Evolutionary conservation across 805 yeast genomes (phyloP).

Genomic region (Metschnikowia reukaufii): DNA sequence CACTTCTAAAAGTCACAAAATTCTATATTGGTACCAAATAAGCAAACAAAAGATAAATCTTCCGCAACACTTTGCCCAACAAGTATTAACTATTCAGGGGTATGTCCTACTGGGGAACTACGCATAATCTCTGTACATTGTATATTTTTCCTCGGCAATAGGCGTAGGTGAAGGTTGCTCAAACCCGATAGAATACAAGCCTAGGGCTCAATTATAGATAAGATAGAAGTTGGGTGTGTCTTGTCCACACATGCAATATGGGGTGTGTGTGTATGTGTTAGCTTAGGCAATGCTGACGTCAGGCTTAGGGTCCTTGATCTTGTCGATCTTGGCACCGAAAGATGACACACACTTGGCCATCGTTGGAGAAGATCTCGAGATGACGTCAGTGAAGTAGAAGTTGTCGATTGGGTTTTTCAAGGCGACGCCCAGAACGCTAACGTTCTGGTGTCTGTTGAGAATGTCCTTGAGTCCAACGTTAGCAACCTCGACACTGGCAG

Average conservation of each 20-base stretch:
- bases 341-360: constrained; percentile 84
- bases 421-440: constrained; percentile 38
- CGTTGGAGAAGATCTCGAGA: constrained; percentile 83
- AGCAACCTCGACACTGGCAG: constrained; percentile 57
- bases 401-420: constrained; percentile 74
- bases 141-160: too few relatives aligned
- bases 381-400: constrained; percentile 86
- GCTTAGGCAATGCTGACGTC: constrained; percentile 30
- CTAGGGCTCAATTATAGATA: constrained; percentile 4
- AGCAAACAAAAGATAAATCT: too few relatives aligned
- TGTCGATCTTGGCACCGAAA: constrained; percentile 66
- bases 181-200: constrained; percentile 1
- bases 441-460: constrained; percentile 37
- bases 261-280: not conserved
- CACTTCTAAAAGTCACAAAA: too few relatives aligned
- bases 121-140: too few relatives aligned
- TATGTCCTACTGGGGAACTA: too few relatives aligned
- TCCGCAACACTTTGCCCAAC: too few relatives aligned
- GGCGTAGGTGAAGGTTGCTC: not conserved
- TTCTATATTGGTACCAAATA: too few relatives aligned
- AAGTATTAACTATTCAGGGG: too few relatives aligned
- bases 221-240: constrained; percentile 3
- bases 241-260: constrained; percentile 14
- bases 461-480: constrained; percentile 55
- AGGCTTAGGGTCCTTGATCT: constrained; percentile 50